Evolutionary conservation across 805 yeast genomes (phyloP), one percentile per base, ranked within the genome.

Genomic region (Kuraishia capsulata): DNA sequence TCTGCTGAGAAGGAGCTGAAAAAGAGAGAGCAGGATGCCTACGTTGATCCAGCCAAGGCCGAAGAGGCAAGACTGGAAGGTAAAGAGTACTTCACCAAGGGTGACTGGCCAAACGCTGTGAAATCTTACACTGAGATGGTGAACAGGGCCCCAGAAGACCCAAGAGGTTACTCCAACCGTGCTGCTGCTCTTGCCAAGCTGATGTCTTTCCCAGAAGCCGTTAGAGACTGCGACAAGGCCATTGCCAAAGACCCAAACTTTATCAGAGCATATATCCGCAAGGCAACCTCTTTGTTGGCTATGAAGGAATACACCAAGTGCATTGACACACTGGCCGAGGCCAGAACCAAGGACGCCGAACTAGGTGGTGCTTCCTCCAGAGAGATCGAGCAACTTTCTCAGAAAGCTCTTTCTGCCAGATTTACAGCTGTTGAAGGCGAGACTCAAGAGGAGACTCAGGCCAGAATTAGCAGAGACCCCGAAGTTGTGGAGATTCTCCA

Each of bases 71-170:
- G 98, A 65, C 68, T 87, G 44, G 73, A 79, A 61, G 99, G 99
- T 60, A 90, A 85, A 62, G 90, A 84, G 19, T 76, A 61, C 54
- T 92, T 92, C 73, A 76, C 82, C 42, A 81, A 84, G 50, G 92
- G 86, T 36, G 96, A 90, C 62, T 90, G 96, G 96, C 97, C 98
- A 45, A 79, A 70, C 47, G 97, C 97, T 18, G 96, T 92, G 33
- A 83, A 84, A 59, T 83, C 95, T 4, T 92, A 92, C 64, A 72
- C 94, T 36, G 98, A 92, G 65, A 92, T 92, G 89, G 71, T 90
- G 52, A 86, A 88, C 65, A 83, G 99, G 60, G 88, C 89, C n/a
- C 99, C 99, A 41, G 78, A 78, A 40, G 97, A 92, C 62, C 94
- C 95, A 19, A 78, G 96, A 62, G 97, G 97, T 41, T 92, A 88